Percentiles rank a stretch among this genome's conserved stretches.
phyloP scores from a whole-genome alignment of 306 rosid species.

The Sphenostylis stenocarpa region DNA sequence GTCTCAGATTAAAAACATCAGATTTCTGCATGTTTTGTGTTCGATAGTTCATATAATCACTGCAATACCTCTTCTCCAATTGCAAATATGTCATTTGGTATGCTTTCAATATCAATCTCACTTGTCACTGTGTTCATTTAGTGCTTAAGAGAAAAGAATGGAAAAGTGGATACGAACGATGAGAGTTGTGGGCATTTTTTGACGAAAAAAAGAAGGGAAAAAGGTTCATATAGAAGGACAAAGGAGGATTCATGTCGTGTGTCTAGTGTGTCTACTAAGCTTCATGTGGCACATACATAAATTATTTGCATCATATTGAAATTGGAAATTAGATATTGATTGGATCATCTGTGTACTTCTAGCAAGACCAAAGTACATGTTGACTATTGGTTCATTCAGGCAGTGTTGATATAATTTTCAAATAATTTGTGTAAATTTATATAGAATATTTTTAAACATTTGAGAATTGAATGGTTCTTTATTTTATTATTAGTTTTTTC shows the following conservation, averaged over 20 bases:
- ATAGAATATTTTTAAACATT: too few species aligned
- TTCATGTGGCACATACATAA: neutral
- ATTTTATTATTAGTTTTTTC: too few species aligned
- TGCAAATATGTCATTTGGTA: neutral
- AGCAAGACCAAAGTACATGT: conserved; percentile 22
- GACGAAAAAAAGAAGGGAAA: neutral
- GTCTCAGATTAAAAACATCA: too few species aligned
- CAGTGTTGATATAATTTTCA: too few species aligned
- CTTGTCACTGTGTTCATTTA: conserved; percentile 19
- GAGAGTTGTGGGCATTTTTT: conserved; percentile 15
- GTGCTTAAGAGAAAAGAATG: neutral
- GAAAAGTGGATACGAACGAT: conserved; percentile 9
- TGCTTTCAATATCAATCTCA: conserved; percentile 27
- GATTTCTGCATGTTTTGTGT: too few species aligned
- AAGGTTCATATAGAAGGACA: neutral
- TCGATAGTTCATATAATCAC: neutral
- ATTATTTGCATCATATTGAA: neutral
- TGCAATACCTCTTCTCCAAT: neutral
- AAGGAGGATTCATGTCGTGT: conserved; percentile 17
- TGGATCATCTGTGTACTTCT: neutral
- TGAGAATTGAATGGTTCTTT: too few species aligned
- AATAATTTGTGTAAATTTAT: too few species aligned
- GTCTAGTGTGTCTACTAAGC: conserved; percentile 7
- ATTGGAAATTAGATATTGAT: conserved; percentile 9
- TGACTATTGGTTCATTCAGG: too few species aligned